Conservation (phyloP, 1,284 basidiomycete species). For the Tilletia caries region DNA sequence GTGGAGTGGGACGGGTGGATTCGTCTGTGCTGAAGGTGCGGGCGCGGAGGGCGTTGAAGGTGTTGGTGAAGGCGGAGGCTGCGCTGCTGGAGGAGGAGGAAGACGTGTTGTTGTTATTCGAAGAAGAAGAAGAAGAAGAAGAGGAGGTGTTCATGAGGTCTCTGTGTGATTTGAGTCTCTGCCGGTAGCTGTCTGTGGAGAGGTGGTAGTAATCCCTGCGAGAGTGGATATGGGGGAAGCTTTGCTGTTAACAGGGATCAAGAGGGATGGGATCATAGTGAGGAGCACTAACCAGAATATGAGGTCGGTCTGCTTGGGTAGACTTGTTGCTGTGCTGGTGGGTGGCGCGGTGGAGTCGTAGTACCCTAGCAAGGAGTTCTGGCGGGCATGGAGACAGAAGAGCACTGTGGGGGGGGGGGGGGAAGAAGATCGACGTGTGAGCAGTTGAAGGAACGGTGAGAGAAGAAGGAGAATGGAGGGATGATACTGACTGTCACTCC, state of each 20-base stretch:
- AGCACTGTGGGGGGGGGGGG: constrained; percentile 36
- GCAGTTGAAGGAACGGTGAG: neutral
- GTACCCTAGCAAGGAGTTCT: constrained; percentile 53
- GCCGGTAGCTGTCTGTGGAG: constrained; percentile 40
- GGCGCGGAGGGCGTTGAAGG: constrained; percentile 6
- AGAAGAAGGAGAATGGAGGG: no score
- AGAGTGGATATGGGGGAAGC: constrained; percentile 29
- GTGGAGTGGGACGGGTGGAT: neutral
- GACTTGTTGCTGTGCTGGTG: constrained; percentile 25
- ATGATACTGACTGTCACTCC: constrained; percentile 38
- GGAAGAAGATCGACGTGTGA: neutral
- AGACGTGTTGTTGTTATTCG: neutral
- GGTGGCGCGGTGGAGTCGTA: constrained; percentile 33
- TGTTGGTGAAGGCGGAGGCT: neutral
- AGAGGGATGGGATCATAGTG: no score
- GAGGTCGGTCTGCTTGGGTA: constrained; percentile 46
- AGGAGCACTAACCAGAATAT: constrained; percentile 39
- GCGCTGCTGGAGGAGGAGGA: neutral
- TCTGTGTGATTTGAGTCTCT: constrained; percentile 50
- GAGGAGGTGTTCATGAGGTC: constrained; percentile 6
- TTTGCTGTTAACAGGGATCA: neutral
- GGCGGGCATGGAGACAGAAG: constrained; percentile 54
- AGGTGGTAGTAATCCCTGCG: constrained; percentile 46
- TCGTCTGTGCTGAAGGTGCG: constrained; percentile 3
- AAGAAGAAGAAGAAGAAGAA: neutral